phyloP scores from a whole-genome alignment of 73 alveolate genomes.

The Durusdinium trenchii region DNA sequence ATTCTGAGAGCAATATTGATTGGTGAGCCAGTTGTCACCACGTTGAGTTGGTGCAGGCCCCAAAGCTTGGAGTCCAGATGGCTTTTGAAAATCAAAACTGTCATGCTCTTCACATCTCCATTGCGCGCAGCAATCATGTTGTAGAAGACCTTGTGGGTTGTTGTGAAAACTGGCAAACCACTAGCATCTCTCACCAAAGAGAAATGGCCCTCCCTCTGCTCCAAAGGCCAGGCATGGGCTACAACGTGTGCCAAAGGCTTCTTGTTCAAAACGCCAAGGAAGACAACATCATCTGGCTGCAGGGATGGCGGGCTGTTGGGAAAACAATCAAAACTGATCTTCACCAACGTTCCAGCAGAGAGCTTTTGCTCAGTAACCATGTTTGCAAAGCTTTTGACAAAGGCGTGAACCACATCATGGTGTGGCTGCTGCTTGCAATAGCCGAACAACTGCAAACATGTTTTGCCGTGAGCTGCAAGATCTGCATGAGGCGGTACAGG shows the following conservation, averaged over 20 bases:
- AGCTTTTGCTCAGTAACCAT: background rate
- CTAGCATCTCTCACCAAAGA: background rate
- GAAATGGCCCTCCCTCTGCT: background rate
- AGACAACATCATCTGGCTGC: background rate
- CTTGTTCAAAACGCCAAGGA: slow-evolving; percentile 13
- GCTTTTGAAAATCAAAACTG: background rate
- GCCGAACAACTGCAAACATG: background rate
- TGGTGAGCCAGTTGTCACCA: background rate
- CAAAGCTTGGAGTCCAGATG: background rate
- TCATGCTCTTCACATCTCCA: background rate
- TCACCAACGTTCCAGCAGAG: background rate
- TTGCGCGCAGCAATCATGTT: background rate
- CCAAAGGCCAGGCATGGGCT: background rate
- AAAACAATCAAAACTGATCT: background rate
- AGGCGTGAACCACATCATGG: background rate
- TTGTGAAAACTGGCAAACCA: background rate
- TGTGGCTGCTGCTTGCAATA: background rate
- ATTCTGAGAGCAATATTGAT: background rate
- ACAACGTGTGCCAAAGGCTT: background rate
- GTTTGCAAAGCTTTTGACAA: background rate
- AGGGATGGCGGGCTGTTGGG: background rate
- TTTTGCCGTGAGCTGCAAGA: background rate
- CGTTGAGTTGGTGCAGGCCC: background rate
- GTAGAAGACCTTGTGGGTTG: background rate
- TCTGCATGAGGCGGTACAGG: background rate